Percentiles rank a stretch among this genome's conserved stretches.
Evolutionary conservation across 2,329 filamentous ascomycete species (phyloP).

Genomic region (Metarhizium anisopliae): DNA sequence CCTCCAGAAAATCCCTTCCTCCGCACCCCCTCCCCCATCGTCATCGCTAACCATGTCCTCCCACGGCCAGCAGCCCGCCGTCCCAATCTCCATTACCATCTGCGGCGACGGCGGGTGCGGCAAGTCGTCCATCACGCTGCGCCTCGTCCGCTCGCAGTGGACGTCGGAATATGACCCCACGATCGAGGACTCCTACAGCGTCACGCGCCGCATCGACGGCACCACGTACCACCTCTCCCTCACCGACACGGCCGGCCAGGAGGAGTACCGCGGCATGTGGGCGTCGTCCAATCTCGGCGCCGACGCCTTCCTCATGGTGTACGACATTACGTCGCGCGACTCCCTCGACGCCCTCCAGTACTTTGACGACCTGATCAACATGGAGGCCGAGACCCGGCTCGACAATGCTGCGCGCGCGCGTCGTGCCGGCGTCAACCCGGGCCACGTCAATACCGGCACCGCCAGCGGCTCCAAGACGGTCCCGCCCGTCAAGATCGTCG

Average conservation of each 20-base stretch:
- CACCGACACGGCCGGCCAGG: slow-evolving; percentile 81
- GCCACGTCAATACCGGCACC: slow-evolving; percentile 17
- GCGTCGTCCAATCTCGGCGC: slow-evolving; percentile 67
- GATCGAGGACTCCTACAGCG: slow-evolving; percentile 77
- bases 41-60: slow-evolving; percentile 1
- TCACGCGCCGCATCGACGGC: slow-evolving; percentile 72
- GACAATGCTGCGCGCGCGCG: slow-evolving; percentile 51
- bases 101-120: slow-evolving; percentile 80
- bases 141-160: slow-evolving; percentile 75
- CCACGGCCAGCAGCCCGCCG: slow-evolving; percentile 22
- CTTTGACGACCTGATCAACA: slow-evolving; percentile 77
- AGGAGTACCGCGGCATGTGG: slow-evolving; percentile 86
- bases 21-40: no score
- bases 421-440: slow-evolving; percentile 28
- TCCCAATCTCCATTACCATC: slow-evolving; percentile 67
- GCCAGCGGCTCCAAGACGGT: slow-evolving; percentile 40
- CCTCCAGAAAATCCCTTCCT: no score
- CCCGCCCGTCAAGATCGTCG: slow-evolving; percentile 72
- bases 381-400: slow-evolving; percentile 62
- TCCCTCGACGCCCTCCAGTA: slow-evolving; percentile 65
- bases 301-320: slow-evolving; percentile 78
- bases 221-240: slow-evolving; percentile 70
- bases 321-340: slow-evolving; percentile 68
- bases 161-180: slow-evolving; percentile 75
- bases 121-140: slow-evolving; percentile 78